phyloP scores from a whole-genome alignment of 169 alveolate species.

The Cystoisospora suis region DNA sequence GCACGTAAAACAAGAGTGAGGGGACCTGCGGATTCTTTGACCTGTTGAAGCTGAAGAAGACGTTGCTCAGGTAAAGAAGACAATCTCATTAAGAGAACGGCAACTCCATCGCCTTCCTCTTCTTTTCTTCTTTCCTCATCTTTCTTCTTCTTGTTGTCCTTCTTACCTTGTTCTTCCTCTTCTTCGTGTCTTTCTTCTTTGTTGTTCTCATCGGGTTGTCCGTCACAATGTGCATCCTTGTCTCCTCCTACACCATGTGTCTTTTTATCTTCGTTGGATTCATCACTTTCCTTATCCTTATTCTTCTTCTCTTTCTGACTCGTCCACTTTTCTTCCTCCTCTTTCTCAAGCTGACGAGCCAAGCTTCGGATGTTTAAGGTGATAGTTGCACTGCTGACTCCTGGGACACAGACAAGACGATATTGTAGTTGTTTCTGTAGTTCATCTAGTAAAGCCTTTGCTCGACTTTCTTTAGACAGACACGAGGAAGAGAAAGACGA shows the following conservation, averaged over 20 bases:
- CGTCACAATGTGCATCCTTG: neutral
- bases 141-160: neutral
- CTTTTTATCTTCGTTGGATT: neutral
- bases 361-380: slow-evolving; percentile 41
- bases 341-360: slow-evolving; percentile 22
- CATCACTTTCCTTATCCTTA: neutral
- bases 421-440: slow-evolving; percentile 58
- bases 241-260: neutral
- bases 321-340: neutral
- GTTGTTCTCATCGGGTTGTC: neutral
- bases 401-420: slow-evolving; percentile 62
- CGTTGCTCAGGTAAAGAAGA: slow-evolving; percentile 34
- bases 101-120: slow-evolving; percentile 66
- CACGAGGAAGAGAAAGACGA: too few relatives aligned
- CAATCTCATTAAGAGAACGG: slow-evolving; percentile 54
- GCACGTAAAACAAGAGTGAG: slow-evolving; percentile 55
- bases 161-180: neutral
- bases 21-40: slow-evolving; percentile 53
- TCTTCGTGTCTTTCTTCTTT: neutral
- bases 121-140: slow-evolving; percentile 5
- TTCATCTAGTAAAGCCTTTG: too few relatives aligned
- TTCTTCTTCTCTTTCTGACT: neutral
- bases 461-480: too few relatives aligned
- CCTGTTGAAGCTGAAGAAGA: slow-evolving; percentile 45
- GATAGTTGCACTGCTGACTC: slow-evolving; percentile 61